A percentile compares a stretch with the other conserved stretches of the same genome.
Conservation (phyloP, 2,329 filamentous ascomycete genomes). For the Paecilomyces sp. region DNA sequence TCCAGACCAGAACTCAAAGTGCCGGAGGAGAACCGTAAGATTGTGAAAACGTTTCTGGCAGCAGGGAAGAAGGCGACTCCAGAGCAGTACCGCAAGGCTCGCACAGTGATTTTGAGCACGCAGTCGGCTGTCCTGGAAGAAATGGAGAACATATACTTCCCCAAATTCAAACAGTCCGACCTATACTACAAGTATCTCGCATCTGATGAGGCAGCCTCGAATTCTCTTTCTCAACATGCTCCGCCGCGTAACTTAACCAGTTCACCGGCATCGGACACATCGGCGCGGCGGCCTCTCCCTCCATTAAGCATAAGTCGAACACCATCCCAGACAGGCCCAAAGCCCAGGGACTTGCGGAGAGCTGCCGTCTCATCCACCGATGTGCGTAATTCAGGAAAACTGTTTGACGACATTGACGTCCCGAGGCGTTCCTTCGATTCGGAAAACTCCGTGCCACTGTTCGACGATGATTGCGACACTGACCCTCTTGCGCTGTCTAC, state of each 20-base stretch:
- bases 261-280: slow-evolving; percentile 17
- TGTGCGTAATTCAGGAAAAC: slow-evolving; percentile 42
- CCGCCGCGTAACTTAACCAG: slow-evolving; percentile 12
- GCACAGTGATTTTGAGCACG: slow-evolving; percentile 70
- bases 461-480: slow-evolving; percentile 69
- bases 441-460: slow-evolving; percentile 51
- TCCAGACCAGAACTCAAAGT: slow-evolving; percentile 75
- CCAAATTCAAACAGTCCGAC: slow-evolving; percentile 84
- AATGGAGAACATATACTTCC: slow-evolving; percentile 74
- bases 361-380: slow-evolving; percentile 57
- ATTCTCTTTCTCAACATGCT: slow-evolving; percentile 14
- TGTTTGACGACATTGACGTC: slow-evolving; percentile 38
- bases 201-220: slow-evolving; percentile 59
- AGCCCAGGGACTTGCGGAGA: slow-evolving; percentile 49
- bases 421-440: slow-evolving; percentile 67
- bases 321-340: slow-evolving; percentile 39
- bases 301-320: slow-evolving; percentile 38
- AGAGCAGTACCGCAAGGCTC: slow-evolving; percentile 73
- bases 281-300: slow-evolving; percentile 34
- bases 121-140: slow-evolving; percentile 79
- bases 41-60: slow-evolving; percentile 70
- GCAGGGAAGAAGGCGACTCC: slow-evolving; percentile 69
- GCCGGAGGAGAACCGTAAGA: slow-evolving; percentile 58
- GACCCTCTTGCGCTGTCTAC: slow-evolving; percentile 71
- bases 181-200: slow-evolving; percentile 94